These are phyloP conservation scores for Fraxinus americana DNA, from an alignment of 257 asterid genomes.

Conservation along the genomic window DNA sequence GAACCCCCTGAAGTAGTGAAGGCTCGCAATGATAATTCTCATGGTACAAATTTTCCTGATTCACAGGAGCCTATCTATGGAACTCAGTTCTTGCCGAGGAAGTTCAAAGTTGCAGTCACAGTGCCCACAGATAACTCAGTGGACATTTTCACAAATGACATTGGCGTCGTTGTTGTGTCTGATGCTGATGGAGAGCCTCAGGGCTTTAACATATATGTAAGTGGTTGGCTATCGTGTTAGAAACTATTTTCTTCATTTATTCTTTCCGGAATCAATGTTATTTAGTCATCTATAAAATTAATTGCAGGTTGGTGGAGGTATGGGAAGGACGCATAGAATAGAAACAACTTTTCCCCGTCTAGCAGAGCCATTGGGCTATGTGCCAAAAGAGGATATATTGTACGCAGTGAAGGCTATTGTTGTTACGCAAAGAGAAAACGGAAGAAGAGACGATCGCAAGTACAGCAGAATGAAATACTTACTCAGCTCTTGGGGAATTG, in stretches of 20 bases:
- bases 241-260: conserved; percentile 13
- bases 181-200: conserved; percentile 91
- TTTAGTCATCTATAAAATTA: conserved; percentile 15
- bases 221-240: conserved; percentile 19
- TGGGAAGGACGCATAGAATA: conserved; percentile 95
- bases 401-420: conserved; percentile 95
- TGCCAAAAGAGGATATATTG: conserved; percentile 87
- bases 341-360: conserved; percentile 85
- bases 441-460: conserved; percentile 97
- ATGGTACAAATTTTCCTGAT: conserved; percentile 87
- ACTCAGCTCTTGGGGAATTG: conserved; percentile 94
- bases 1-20: conserved; percentile 87
- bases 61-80: conserved; percentile 98
- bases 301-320: conserved; percentile 98
- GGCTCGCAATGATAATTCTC: conserved; percentile 89
- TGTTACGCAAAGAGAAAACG: conserved; percentile 89
- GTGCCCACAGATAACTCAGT: conserved; percentile 94
- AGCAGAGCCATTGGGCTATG: conserved; percentile 94
- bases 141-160: conserved; percentile 88
- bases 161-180: conserved; percentile 79
- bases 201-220: conserved; percentile 91
- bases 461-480: conserved; percentile 97
- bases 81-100: conserved; percentile 96
- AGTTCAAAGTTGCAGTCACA: conserved; percentile 93
- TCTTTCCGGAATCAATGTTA: conserved; percentile 5